phyloP scores from a whole-genome alignment of 2,329 filamentous ascomycete species.

The Whalleya microplaca region DNA sequence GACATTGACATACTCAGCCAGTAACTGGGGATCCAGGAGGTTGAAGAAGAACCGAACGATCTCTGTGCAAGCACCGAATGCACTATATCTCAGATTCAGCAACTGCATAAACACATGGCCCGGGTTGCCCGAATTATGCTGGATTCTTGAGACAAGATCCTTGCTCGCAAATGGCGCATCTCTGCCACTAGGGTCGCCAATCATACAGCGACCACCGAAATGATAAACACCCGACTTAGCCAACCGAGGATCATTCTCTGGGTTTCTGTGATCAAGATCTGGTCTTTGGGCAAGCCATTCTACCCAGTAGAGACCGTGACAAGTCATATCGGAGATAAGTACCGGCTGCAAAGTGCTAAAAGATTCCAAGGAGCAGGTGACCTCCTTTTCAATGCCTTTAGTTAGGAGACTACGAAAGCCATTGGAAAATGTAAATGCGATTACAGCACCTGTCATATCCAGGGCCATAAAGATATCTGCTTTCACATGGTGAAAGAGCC shows the following conservation, averaged over 20 bases:
- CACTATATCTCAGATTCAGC: neutral
- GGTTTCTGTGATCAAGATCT: slow-evolving; percentile 2
- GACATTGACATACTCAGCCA: neutral
- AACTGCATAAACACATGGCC: no score
- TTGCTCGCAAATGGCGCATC: no score
- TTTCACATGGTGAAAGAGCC: neutral
- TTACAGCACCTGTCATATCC: neutral
- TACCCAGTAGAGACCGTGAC: slow-evolving; percentile 1
- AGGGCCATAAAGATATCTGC: neutral
- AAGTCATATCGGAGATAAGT: slow-evolving; percentile 3
- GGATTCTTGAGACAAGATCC: no score
- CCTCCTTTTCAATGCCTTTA: neutral
- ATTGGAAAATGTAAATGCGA: neutral
- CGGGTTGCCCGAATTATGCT: no score
- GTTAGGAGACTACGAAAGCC: neutral
- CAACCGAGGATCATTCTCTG: neutral
- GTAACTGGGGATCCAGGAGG: slow-evolving; percentile 1
- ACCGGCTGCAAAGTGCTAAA: slow-evolving; percentile 6
- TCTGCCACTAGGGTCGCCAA: neutral
- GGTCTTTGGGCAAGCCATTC: slow-evolving; percentile 3
- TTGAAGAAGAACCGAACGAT: neutral
- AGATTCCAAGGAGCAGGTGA: neutral
- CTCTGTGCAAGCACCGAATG: neutral
- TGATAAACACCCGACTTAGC: neutral
- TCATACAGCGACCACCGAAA: neutral